Evolutionary conservation across 164 flowering plant genomes (phyloP).

Genomic region (Warburgia ugandensis): DNA sequence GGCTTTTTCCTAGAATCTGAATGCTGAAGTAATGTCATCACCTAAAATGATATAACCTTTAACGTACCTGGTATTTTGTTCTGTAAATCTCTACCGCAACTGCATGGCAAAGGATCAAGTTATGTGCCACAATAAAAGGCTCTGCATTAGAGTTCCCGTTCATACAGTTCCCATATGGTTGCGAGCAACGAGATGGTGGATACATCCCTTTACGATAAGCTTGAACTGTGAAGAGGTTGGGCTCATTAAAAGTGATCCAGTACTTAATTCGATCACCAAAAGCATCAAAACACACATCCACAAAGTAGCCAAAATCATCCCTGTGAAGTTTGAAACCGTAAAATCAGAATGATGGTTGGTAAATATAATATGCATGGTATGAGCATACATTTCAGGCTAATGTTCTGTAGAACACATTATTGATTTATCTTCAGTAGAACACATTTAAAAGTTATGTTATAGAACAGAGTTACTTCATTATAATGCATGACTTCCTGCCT

Average conservation of each 20-base stretch:
- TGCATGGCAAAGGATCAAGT: conserved; percentile 7
- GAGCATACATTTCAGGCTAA: too few species aligned
- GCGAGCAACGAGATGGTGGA: conserved; percentile 5
- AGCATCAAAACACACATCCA: background rate
- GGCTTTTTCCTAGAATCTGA: too few species aligned
- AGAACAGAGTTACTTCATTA: too few species aligned
- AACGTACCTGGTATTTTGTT: conserved; percentile 4
- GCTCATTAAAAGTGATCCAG: conserved; percentile 7
- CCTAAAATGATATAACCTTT: too few species aligned
- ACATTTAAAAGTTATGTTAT: too few species aligned
- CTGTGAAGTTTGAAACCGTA: too few species aligned
- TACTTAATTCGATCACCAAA: conserved; percentile 8
- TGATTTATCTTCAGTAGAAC: too few species aligned
- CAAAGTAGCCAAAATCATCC: conserved; percentile 5
- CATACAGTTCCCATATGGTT: conserved; percentile 4
- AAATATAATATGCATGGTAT: too few species aligned
- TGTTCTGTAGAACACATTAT: too few species aligned
- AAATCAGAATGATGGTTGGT: too few species aligned
- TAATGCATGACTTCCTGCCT: too few species aligned
- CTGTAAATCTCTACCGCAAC: conserved; percentile 1
- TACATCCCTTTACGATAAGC: conserved; percentile 4
- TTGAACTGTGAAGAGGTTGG: background rate
- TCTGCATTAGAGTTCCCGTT: conserved; percentile 1
- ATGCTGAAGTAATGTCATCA: too few species aligned
- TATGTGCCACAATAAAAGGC: conserved; percentile 3